These are phyloP conservation scores for Pseudohalonectria lignicola DNA, from an alignment of 2,329 filamentous ascomycete genomes.

Conservation along the genomic window DNA sequence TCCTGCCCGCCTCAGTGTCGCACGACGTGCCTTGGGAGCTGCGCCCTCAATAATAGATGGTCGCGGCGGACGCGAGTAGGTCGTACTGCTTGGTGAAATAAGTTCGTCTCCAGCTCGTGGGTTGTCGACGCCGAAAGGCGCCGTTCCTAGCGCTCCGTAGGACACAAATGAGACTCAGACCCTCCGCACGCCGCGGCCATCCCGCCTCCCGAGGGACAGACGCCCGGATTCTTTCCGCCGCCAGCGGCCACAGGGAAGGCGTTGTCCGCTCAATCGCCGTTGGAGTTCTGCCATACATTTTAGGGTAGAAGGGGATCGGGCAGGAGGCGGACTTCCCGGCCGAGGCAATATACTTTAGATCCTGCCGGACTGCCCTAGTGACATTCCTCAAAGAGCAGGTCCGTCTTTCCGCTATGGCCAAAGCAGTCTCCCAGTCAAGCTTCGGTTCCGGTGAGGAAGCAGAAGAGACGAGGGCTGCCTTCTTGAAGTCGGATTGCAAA, in stretches of 20 bases:
- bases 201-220: conserved; percentile 33
- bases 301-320: conserved; percentile 20
- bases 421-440: conserved; percentile 8
- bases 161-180: conserved; percentile 26
- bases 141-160: conserved; percentile 17
- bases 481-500: conserved; percentile 8
- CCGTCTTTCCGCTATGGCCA: conserved; percentile 13
- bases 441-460: background rate
- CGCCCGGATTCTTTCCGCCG: conserved; percentile 33
- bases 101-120: conserved; percentile 9
- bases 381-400: conserved; percentile 26
- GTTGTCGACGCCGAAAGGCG: conserved; percentile 23
- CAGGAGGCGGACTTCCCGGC: conserved; percentile 22
- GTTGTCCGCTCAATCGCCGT: conserved; percentile 30
- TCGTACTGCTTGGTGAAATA: conserved; percentile 24
- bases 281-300: conserved; percentile 20
- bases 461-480: conserved; percentile 5
- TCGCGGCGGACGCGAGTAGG: conserved; percentile 10
- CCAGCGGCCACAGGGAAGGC: conserved; percentile 34
- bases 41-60: too few species aligned
- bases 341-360: conserved; percentile 20
- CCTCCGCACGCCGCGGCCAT: conserved; percentile 25
- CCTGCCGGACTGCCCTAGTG: conserved; percentile 19
- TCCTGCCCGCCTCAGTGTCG: conserved; percentile 16
- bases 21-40: conserved; percentile 17